phyloP scores from a whole-genome alignment of 129 eudicot species.

The Ambrosia trifida region DNA sequence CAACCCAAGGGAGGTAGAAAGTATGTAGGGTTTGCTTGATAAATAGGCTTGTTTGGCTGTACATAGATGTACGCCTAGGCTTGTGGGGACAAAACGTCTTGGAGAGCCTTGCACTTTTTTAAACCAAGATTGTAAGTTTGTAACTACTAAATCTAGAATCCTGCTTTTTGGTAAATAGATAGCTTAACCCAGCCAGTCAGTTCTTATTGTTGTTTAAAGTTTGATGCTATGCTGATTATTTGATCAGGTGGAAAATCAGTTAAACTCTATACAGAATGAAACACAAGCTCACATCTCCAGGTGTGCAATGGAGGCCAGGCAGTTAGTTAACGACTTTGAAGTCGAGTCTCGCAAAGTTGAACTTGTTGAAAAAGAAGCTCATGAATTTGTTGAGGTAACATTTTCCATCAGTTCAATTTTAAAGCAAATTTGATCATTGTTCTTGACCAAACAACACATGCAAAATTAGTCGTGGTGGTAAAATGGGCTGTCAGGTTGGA shows the following conservation, averaged over 20 bases:
- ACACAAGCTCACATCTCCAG: constrained; percentile 54
- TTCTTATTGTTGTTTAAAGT: not conserved
- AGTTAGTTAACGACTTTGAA: constrained; percentile 49
- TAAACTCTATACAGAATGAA: constrained; percentile 41
- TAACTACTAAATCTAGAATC: no score
- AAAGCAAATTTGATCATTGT: not conserved
- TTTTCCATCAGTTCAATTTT: not conserved
- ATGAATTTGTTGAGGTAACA: constrained; percentile 62
- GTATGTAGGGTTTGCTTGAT: no score
- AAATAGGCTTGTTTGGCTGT: no score
- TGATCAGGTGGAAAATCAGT: constrained; percentile 51
- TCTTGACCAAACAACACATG: not conserved
- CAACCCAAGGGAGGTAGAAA: no score
- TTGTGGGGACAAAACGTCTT: no score
- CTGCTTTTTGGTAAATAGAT: no score
- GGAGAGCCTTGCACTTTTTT: no score
- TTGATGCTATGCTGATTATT: not conserved
- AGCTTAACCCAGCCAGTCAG: no score
- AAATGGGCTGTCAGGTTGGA: not conserved
- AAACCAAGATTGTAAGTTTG: no score
- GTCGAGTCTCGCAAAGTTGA: constrained; percentile 54
- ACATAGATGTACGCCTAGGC: no score
- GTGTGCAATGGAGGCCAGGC: constrained; percentile 64
- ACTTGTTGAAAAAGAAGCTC: constrained; percentile 67
- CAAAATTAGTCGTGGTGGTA: not conserved